phyloP scores from a whole-genome alignment of 768 basidiomycete genomes.

The Coprinellus aureogranulatus region DNA sequence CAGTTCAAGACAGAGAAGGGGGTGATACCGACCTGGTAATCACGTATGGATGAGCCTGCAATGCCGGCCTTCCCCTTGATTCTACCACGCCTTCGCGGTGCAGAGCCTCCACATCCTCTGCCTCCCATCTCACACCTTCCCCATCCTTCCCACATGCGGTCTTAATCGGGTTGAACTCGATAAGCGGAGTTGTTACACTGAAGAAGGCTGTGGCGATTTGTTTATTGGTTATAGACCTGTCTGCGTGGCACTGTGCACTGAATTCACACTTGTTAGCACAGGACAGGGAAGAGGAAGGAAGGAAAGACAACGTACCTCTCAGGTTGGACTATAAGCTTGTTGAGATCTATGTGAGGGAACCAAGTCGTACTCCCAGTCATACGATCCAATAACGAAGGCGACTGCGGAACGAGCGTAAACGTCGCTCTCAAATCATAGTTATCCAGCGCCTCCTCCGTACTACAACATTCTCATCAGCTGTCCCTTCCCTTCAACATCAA shows the following conservation, averaged over 20 bases:
- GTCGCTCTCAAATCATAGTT: slow-evolving; percentile 36
- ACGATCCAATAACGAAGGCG: slow-evolving; percentile 27
- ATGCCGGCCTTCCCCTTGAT: slow-evolving; percentile 13
- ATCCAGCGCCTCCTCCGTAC: slow-evolving; percentile 23
- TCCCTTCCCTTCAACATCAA: too few species aligned
- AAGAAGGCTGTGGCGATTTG: slow-evolving; percentile 30
- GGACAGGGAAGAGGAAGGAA: not conserved
- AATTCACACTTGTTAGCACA: too few species aligned
- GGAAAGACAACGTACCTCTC: slow-evolving; percentile 11
- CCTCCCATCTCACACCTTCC: slow-evolving; percentile 10
- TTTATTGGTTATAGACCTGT: slow-evolving; percentile 15
- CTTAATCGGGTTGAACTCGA: slow-evolving; percentile 30
- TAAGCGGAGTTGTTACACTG: slow-evolving; percentile 30
- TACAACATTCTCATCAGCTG: not conserved
- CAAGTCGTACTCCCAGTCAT: slow-evolving; percentile 29
- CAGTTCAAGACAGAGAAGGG: not conserved
- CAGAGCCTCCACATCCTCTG: not conserved
- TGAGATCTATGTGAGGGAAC: slow-evolving; percentile 18
- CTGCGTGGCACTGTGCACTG: slow-evolving; percentile 3
- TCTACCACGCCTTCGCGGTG: slow-evolving; percentile 1
- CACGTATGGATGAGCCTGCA: slow-evolving; percentile 33
- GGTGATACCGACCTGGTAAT: slow-evolving; percentile 30
- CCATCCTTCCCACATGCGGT: slow-evolving; percentile 19
- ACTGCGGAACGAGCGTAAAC: slow-evolving; percentile 32
- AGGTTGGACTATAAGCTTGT: slow-evolving; percentile 18